phyloP scores from a whole-genome alignment of 202 grass and related monocot species.

The Zoysia matrella region DNA sequence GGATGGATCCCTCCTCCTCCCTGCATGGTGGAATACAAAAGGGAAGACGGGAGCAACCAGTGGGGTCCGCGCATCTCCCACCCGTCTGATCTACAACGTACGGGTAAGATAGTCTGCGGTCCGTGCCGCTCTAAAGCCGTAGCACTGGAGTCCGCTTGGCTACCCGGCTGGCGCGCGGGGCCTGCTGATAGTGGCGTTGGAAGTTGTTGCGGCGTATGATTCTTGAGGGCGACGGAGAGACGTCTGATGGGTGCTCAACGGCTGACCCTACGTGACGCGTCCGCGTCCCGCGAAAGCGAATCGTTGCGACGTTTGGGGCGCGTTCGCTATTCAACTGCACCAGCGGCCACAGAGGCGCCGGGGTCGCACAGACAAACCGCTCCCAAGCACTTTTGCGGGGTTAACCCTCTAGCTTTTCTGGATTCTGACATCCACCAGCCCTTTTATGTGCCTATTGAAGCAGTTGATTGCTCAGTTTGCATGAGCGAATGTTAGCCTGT shows the following conservation, averaged over 20 bases:
- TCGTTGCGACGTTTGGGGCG: conserved; percentile 9
- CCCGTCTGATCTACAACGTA: conserved; percentile 15
- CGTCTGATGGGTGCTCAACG: conserved; percentile 39
- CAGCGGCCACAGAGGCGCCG: background rate
- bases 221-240: background rate
- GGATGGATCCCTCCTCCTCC: conserved; percentile 31
- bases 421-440: background rate
- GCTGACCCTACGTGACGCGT: background rate
- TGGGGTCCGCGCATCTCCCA: background rate
- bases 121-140: conserved; percentile 38
- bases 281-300: conserved; percentile 18
- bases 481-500: no score
- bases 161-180: conserved; percentile 32
- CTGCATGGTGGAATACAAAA: conserved; percentile 53
- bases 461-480: no score
- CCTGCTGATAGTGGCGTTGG: conserved; percentile 14
- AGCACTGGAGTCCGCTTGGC: conserved; percentile 46
- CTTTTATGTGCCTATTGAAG: no score
- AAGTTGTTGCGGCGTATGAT: background rate
- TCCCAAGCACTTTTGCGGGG: background rate
- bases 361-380: conserved; percentile 25
- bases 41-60: conserved; percentile 22
- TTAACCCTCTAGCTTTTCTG: background rate
- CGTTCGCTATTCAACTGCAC: background rate
- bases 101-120: background rate